Evolutionary conservation across 805 yeast species (phyloP), one percentile per base, ranked within the genome.

Genomic region (Pichia phayaonensis): DNA sequence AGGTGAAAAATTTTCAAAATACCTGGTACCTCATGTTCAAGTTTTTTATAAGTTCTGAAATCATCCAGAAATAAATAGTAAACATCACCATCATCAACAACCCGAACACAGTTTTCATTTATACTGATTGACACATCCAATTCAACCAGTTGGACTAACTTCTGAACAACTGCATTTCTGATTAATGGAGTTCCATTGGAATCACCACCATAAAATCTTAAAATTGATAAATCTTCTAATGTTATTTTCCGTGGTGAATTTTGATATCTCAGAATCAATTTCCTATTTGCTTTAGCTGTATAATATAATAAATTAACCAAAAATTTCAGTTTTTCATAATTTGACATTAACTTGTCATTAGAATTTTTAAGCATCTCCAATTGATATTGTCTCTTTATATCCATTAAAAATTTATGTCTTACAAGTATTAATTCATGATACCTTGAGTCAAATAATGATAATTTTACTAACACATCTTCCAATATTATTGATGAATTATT

Each of bases 381-480:
- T 23, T 24, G 20, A n/a, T 46, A 36, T 4, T 49, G 15, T 10
- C 42, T 24, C 18, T 26, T 38, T 18, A 45, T 41, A 10, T 39
- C 22, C 18, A 31, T 38, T 7, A 55, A 31, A 8, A 59, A 47
- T 16, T 48, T 23, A 26, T 48, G 18, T 29, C 62, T 50, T 21
- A 18, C 27, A 1, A 40, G 43, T 4, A 50, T 22, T n/a, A 60
- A 51, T 36, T 63, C 65, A 46, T 55, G 56, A 44, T 52, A 62
- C 40, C 56, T 46, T 4, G 65, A 59, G 40, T 63, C 66, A 8
- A 62, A 16, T 11, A 48, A 40, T 40, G 57, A 51, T 18, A 62
- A 23, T 10, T 52, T 20, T 21, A 56, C 10, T 6, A 58, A 50
- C 4, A 59, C 48, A 1, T 42, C 39, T 23, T 62, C 66, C 11